These are phyloP conservation scores for Kazachstania sp. DNA, from an alignment of 1,139 yeast species.

Conservation along the genomic window DNA sequence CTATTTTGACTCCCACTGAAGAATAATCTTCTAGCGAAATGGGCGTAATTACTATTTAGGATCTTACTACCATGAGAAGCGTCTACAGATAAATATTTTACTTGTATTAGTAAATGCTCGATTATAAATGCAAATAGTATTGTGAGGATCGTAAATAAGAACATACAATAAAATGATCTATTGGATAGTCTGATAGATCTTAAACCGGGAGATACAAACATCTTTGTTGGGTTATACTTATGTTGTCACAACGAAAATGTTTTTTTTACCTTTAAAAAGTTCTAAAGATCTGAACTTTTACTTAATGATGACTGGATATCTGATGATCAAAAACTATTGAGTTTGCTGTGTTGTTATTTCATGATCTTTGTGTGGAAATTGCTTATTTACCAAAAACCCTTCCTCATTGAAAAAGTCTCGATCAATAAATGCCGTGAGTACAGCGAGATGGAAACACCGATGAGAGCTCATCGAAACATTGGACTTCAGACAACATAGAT, in stretches of 20 bases:
- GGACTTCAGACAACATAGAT: no score
- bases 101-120: slow-evolving; percentile 12
- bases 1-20: slow-evolving; percentile 6
- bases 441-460: no score
- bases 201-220: slow-evolving; percentile 8
- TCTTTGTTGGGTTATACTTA: background rate
- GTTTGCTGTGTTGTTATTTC: no score
- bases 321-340: no score
- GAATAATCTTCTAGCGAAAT: slow-evolving; percentile 8
- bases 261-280: background rate
- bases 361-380: no score
- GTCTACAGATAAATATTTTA: slow-evolving; percentile 1
- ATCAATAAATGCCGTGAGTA: no score
- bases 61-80: slow-evolving; percentile 3
- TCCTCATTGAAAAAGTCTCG: no score
- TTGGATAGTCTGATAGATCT: slow-evolving; percentile 9
- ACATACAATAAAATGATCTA: slow-evolving; percentile 13
- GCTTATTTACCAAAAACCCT: no score
- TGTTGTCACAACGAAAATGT: background rate
- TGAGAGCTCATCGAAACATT: no score
- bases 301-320: no score
- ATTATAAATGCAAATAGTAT: slow-evolving; percentile 6
- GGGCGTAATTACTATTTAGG: slow-evolving; percentile 2
- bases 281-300: no score
- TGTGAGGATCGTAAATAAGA: slow-evolving; percentile 3